Percentiles rank a stretch among this genome's conserved stretches.
phyloP scores from a whole-genome alignment of 2,329 filamentous ascomycete genomes.

The Aspergillus chevalieri region DNA sequence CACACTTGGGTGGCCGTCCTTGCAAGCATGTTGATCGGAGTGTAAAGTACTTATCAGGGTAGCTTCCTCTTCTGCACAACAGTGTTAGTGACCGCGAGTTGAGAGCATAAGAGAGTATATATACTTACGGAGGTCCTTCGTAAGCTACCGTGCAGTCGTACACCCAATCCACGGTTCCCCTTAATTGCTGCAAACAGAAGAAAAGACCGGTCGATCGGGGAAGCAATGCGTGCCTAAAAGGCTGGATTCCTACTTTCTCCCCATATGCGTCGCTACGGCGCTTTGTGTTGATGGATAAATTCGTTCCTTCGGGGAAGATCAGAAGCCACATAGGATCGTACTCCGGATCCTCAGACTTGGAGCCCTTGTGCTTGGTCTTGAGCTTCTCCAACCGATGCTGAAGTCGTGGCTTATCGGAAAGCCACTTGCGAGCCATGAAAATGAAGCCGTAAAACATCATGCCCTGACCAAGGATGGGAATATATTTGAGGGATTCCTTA shows the following conservation, averaged over 20 bases:
- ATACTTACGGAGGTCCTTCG: conserved; percentile 79
- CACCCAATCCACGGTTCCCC: conserved; percentile 55
- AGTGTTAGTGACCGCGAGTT: conserved; percentile 2
- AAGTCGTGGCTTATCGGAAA: conserved; percentile 54
- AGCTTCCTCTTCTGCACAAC: conserved; percentile 60
- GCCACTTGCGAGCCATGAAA: conserved; percentile 59
- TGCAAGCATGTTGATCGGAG: conserved; percentile 81
- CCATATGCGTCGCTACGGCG: conserved; percentile 53
- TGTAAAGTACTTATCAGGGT: conserved; percentile 86
- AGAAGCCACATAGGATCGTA: conserved; percentile 62
- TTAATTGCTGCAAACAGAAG: conserved; percentile 56
- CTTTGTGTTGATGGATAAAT: conserved; percentile 52
- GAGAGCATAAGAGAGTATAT: neutral
- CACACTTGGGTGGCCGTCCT: conserved; percentile 82
- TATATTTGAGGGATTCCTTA: conserved; percentile 59
- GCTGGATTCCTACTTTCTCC: conserved; percentile 50
- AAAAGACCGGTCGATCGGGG: conserved; percentile 56
- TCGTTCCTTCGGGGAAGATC: conserved; percentile 62
- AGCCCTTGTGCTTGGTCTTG: conserved; percentile 46
- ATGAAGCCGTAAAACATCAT: conserved; percentile 63
- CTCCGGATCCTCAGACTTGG: conserved; percentile 39
- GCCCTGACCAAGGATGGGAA: conserved; percentile 57
- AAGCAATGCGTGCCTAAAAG: conserved; percentile 55
- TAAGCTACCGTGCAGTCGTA: conserved; percentile 88
- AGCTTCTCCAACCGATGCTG: conserved; percentile 52